A percentile compares a stretch with the other conserved stretches of the same genome.
Evolutionary conservation across 306 rosid species (phyloP).

Genomic region (Quillaja saponaria): DNA sequence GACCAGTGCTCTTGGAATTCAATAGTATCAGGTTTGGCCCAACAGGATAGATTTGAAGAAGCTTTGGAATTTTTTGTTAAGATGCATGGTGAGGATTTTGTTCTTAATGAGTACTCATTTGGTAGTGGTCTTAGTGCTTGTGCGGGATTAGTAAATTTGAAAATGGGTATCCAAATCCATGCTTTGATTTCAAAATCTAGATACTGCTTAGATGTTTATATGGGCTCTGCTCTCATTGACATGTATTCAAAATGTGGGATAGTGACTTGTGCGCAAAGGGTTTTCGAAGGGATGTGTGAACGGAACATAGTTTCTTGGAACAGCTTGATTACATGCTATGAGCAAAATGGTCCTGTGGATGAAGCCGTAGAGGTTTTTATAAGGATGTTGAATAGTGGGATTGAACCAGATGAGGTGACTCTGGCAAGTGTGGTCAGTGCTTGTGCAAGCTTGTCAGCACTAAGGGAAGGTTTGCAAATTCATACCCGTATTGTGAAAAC

Average conservation of each 20-base stretch:
- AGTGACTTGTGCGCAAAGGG: slow-evolving; percentile 48
- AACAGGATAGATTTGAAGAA: slow-evolving; percentile 41
- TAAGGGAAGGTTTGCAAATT: slow-evolving; percentile 56
- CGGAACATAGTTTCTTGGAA: slow-evolving; percentile 62
- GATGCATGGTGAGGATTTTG: slow-evolving; percentile 50
- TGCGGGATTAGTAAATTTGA: slow-evolving; percentile 49
- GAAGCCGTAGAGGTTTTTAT: slow-evolving; percentile 52
- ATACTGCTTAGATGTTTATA: slow-evolving; percentile 41
- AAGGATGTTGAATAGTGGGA: slow-evolving; percentile 48
- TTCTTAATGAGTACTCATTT: slow-evolving; percentile 49
- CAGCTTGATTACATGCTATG: slow-evolving; percentile 63
- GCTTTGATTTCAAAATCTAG: slow-evolving; percentile 41
- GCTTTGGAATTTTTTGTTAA: slow-evolving; percentile 43
- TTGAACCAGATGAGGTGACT: slow-evolving; percentile 58
- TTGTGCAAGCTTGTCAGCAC: slow-evolving; percentile 50
- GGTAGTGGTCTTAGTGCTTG: slow-evolving; percentile 59
- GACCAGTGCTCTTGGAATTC: slow-evolving; percentile 67
- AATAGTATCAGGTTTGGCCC: slow-evolving; percentile 48
- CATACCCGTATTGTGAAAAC: slow-evolving; percentile 45
- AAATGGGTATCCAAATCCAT: slow-evolving; percentile 54
- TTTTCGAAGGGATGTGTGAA: slow-evolving; percentile 51
- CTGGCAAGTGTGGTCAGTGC: slow-evolving; percentile 64
- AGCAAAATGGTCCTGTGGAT: slow-evolving; percentile 58
- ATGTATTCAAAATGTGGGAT: slow-evolving; percentile 57
- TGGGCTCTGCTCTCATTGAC: slow-evolving; percentile 59